Base-by-base conservation (phyloP, 768 basidiomycete species). In the Boletus rex-veris region DNA sequence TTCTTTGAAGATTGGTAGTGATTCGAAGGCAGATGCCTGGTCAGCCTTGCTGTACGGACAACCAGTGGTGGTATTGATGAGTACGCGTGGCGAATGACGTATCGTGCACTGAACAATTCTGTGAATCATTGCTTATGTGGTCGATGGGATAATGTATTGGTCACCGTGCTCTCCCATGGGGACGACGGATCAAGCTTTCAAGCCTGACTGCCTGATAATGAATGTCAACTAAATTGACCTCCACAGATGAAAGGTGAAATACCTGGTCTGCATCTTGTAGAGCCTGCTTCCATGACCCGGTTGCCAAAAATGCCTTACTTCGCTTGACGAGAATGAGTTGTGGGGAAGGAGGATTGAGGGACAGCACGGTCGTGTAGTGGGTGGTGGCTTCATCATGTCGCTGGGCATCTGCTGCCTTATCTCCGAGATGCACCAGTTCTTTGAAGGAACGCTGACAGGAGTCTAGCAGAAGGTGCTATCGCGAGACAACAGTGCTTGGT, bases 401-500 rank as follows among this genome's bases (percentile, higher is more conserved):
- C 18, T 11, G 15, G 0, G 19, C 3, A 3, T 19, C 19, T 3
- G 3, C 19, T 19, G 19, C 19, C 3, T 2, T 3, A 19, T 19
- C 19, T 19, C 19, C 3, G 19, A 19, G 19, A 19, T 19, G 3
- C 19, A 2, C 3, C 19, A 19, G 3, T 3, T 19, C 3, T 3
- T 19, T 3, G 3, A 19, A 3, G 19, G 19, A 19, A 19, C 19
- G 19, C 19, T 19, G 1, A 2, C 19, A 2, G 3, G 3, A 19
- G 19, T 19, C 19, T 19, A 19, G 19, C 19, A 19, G 19, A 19
- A 19, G n/a, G n/a, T n/a, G n/a, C n/a, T n/a, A n/a, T 58, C 39
- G 73, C 59, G 54, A 26, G 31, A 19, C 33, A 15, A n/a, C 38
- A 16, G 14, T 61, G 59, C 40, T 54, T 54, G 58, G 58, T 50